Conservation (phyloP, 306 rosid genomes). For the Medicago lupulina region DNA sequence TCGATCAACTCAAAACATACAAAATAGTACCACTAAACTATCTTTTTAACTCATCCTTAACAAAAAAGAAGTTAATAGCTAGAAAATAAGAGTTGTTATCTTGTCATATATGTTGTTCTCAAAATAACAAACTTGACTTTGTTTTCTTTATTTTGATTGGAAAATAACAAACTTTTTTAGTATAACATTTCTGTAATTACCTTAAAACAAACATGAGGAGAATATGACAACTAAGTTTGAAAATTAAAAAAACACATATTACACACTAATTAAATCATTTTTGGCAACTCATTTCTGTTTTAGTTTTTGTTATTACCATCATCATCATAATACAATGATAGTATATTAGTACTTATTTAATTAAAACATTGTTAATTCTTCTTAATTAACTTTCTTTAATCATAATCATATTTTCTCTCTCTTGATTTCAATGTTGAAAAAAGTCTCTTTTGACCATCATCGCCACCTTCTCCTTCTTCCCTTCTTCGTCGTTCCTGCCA, state of each 20-base stretch:
- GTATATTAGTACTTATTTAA: too few relatives aligned
- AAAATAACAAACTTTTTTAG: not conserved
- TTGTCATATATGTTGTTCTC: not conserved
- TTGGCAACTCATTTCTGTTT: conserved; percentile 16
- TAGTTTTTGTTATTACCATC: not conserved
- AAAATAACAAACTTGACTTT: not conserved
- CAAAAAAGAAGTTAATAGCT: too few relatives aligned
- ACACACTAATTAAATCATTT: not conserved
- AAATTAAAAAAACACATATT: not conserved
- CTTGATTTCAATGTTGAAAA: conserved; percentile 12
- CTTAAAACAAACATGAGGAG: not conserved
- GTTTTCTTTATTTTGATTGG: not conserved
- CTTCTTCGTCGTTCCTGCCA: conserved; percentile 80
- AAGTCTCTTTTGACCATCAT: conserved; percentile 76
- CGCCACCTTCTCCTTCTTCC: conserved; percentile 56
- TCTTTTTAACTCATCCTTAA: too few relatives aligned
- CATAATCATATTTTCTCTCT: not conserved
- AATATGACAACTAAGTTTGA: conserved; percentile 12
- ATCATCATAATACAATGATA: not conserved
- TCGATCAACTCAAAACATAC: too few relatives aligned
- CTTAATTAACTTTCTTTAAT: not conserved
- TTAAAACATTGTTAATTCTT: not conserved
- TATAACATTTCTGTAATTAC: too few relatives aligned
- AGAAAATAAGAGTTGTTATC: not conserved
- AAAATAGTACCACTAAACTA: too few relatives aligned